phyloP scores from a whole-genome alignment of 805 yeast species.

The Lipomyces japonicus region DNA sequence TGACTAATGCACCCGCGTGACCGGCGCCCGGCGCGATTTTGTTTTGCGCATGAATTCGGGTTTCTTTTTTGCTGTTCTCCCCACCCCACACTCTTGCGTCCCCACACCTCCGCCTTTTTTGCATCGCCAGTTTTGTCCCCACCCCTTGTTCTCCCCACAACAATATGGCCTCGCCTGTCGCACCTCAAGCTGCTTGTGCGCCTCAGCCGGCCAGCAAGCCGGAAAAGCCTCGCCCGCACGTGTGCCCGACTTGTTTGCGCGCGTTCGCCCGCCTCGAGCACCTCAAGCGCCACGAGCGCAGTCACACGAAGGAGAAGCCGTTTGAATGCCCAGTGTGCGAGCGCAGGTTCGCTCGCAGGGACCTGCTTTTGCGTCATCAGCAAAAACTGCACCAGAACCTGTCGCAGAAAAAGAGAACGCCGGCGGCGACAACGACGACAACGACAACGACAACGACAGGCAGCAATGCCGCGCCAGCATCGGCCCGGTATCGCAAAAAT shows the following conservation, averaged over 20 bases:
- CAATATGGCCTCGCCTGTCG: too few relatives aligned
- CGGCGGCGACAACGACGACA: background rate
- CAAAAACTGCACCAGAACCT: constrained; percentile 68
- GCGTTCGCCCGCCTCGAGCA: constrained; percentile 96
- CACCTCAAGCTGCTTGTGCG: constrained; percentile 7
- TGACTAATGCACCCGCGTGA: too few relatives aligned
- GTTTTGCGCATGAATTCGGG: too few relatives aligned
- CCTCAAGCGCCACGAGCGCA: constrained; percentile 85
- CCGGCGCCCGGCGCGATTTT: too few relatives aligned
- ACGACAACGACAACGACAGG: background rate
- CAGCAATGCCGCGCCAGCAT: constrained; percentile 15
- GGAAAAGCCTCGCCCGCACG: constrained; percentile 90
- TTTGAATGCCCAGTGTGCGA: constrained; percentile 96
- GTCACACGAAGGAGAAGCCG: constrained; percentile 95
- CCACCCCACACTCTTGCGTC: background rate
- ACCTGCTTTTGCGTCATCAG: constrained; percentile 74
- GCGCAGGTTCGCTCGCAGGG: constrained; percentile 80
- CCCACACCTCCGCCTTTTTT: background rate
- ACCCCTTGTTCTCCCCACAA: background rate
- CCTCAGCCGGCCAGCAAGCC: constrained; percentile 47
- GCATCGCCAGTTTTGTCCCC: background rate
- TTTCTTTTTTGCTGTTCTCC: too few relatives aligned
- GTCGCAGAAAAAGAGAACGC: background rate
- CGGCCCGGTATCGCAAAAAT: constrained; percentile 20
- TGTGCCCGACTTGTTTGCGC: constrained; percentile 85